These are phyloP conservation scores for Cordyceps tenuipes DNA, from an alignment of 2,329 filamentous ascomycete genomes.

Conservation along the genomic window DNA sequence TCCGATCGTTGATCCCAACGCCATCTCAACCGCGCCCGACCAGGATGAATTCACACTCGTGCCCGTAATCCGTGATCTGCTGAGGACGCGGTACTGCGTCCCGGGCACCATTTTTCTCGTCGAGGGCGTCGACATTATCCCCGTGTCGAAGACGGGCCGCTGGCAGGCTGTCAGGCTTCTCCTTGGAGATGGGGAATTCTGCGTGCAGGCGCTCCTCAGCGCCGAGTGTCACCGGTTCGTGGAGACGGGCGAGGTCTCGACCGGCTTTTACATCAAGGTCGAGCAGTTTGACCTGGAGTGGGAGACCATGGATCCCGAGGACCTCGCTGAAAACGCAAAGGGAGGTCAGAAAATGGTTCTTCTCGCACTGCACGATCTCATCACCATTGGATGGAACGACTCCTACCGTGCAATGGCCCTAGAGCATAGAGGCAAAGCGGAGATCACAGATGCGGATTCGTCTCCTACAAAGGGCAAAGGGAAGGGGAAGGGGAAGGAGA, in stretches of 20 bases:
- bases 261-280: slow-evolving; percentile 42
- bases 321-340: slow-evolving; percentile 7
- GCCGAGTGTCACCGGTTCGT: slow-evolving; percentile 40
- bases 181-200: slow-evolving; percentile 45
- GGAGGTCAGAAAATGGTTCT: slow-evolving; percentile 29
- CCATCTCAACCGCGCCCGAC: slow-evolving; percentile 18
- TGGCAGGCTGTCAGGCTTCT: slow-evolving; percentile 40
- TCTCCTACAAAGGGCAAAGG: not conserved
- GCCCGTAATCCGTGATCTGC: slow-evolving; percentile 39
- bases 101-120: slow-evolving; percentile 43
- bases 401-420: slow-evolving; percentile 23
- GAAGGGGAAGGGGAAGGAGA: not conserved
- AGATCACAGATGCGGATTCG: not conserved
- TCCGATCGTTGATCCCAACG: slow-evolving; percentile 19
- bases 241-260: slow-evolving; percentile 33
- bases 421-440: slow-evolving; percentile 8
- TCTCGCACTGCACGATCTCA: slow-evolving; percentile 37
- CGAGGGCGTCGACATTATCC: slow-evolving; percentile 32
- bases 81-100: slow-evolving; percentile 39
- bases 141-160: slow-evolving; percentile 26
- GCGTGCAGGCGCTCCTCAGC: slow-evolving; percentile 43
- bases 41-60: slow-evolving; percentile 21
- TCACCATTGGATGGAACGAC: slow-evolving; percentile 41
- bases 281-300: slow-evolving; percentile 31
- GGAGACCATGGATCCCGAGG: slow-evolving; percentile 13